Conservation (phyloP, 768 basidiomycete species). For the Mycena filopes region DNA sequence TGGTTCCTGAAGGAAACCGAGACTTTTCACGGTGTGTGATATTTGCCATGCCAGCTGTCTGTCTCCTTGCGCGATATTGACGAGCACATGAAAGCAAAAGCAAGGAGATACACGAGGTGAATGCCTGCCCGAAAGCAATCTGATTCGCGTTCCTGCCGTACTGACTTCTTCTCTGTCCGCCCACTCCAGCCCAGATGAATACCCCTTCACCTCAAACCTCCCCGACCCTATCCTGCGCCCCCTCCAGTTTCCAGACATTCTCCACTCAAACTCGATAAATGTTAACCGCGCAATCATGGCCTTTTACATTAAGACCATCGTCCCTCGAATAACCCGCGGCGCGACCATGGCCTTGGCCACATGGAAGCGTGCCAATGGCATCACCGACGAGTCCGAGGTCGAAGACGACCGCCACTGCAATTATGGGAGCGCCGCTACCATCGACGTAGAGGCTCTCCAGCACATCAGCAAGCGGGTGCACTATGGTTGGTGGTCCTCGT, state of each 20-base stretch:
- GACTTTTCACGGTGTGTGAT: slow-evolving; percentile 87
- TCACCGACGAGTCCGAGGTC: slow-evolving; percentile 72
- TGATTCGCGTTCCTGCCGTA: slow-evolving; percentile 1
- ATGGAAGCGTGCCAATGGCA: slow-evolving; percentile 73
- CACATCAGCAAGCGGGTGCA: slow-evolving; percentile 98
- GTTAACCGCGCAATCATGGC: slow-evolving; percentile 87
- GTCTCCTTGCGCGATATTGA: slow-evolving; percentile 5
- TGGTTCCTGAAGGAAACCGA: slow-evolving; percentile 98
- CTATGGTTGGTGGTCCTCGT: slow-evolving; percentile 74
- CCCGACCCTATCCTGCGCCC: slow-evolving; percentile 85
- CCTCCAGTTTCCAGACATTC: slow-evolving; percentile 77
- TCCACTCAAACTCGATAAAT: slow-evolving; percentile 85
- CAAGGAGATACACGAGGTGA: slow-evolving; percentile 93
- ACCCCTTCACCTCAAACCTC: slow-evolving; percentile 89
- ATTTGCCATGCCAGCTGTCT: no score
- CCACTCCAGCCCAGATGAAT: slow-evolving; percentile 89
- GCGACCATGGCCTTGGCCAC: slow-evolving; percentile 76
- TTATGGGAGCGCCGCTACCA: slow-evolving; percentile 93
- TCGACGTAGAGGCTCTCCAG: slow-evolving; percentile 97
- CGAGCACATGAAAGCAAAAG: slow-evolving; percentile 74
- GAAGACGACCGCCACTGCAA: slow-evolving; percentile 89
- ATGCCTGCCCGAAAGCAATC: background rate
- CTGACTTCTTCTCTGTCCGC: background rate
- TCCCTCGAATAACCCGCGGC: slow-evolving; percentile 86
- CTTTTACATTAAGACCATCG: slow-evolving; percentile 90